Evolutionary conservation across 2,329 filamentous ascomycete genomes (phyloP), one percentile per base, ranked within the genome.

Genomic region (Fusarium torreyae): DNA sequence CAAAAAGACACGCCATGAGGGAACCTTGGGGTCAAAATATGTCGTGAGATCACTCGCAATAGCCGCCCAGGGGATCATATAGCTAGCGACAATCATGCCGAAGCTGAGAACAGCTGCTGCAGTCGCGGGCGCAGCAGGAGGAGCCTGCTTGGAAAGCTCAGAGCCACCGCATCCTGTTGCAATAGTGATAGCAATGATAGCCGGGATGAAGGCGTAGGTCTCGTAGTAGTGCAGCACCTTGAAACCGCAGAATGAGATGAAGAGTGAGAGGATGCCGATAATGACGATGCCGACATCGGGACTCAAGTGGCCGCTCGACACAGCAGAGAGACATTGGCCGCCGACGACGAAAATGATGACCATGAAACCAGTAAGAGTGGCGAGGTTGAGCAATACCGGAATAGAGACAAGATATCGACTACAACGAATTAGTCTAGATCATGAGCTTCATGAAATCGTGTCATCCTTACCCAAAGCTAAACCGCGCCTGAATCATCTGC

Each of bases 401-500:
- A 91, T 74, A 1, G 84, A 86, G 34, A 89, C 86, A 20, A 87
- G 78, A 72, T 89, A 89, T 40, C 85, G 82, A 18, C 84, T 83
- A 34, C 13, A 9, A 1, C 4, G 18, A 10, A 52, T 63, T 67
- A 69, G 56, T 24, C 43, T 9, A 6, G 7, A 2, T 13, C 28
- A 18, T 24, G 11, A 28, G 10, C 3, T 14, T 28, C 24, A 17
- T 34, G 2, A 42, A 6, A 4, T 42, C 15, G 17, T 28, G 26
- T 9, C n/a, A 10, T 58, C 42, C 51, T 66, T 77, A 86, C 81
- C 87, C 88, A 74, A 89, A 91, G 40, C 85, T 86, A 76, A 86
- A 91, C 22, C 89, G 82, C 6, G 89, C 88, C 69, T 89, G 87
- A 9, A 91, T 85, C 83, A 91, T 89, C 76, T 91, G 88, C 17